phyloP scores from a whole-genome alignment of 768 basidiomycete species.

The Coprinellus micaceus region DNA sequence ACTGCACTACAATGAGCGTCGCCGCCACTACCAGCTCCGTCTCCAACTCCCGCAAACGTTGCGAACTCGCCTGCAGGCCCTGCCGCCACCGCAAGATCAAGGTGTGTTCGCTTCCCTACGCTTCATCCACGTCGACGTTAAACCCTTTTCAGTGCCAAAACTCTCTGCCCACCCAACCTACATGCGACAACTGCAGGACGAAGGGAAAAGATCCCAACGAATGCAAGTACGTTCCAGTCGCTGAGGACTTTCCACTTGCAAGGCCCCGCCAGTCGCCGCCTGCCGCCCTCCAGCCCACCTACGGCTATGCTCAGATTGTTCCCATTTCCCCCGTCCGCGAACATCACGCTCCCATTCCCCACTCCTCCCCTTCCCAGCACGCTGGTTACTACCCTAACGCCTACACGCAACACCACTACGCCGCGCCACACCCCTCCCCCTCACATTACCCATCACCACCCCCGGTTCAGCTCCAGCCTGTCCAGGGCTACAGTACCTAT shows the following conservation, averaged over 20 bases:
- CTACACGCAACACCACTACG: background rate
- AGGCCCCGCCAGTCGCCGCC: background rate
- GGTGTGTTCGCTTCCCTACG: slow-evolving; percentile 26
- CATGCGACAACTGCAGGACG: slow-evolving; percentile 36
- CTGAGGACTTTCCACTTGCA: slow-evolving; percentile 22
- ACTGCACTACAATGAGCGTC: background rate
- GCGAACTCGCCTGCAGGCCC: slow-evolving; percentile 49
- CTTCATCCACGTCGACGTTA: background rate
- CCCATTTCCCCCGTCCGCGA: background rate
- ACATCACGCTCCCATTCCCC: background rate
- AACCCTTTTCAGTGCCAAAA: slow-evolving; percentile 26
- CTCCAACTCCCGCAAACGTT: slow-evolving; percentile 21
- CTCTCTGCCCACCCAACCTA: slow-evolving; percentile 19
- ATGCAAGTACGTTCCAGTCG: slow-evolving; percentile 43
- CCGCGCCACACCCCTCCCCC: background rate
- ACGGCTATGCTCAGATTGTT: background rate
- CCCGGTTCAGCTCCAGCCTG: background rate
- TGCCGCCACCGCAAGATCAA: slow-evolving; percentile 57
- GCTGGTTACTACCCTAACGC: background rate
- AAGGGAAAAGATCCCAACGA: slow-evolving; percentile 26
- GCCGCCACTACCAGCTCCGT: background rate
- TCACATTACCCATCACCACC: background rate
- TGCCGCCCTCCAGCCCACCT: background rate
- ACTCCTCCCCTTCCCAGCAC: background rate
- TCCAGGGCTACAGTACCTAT: background rate